Evolutionary conservation across 2,329 filamentous ascomycete genomes (phyloP), one percentile per base, ranked within the genome.

Genomic region (Alternaria metachromatica): DNA sequence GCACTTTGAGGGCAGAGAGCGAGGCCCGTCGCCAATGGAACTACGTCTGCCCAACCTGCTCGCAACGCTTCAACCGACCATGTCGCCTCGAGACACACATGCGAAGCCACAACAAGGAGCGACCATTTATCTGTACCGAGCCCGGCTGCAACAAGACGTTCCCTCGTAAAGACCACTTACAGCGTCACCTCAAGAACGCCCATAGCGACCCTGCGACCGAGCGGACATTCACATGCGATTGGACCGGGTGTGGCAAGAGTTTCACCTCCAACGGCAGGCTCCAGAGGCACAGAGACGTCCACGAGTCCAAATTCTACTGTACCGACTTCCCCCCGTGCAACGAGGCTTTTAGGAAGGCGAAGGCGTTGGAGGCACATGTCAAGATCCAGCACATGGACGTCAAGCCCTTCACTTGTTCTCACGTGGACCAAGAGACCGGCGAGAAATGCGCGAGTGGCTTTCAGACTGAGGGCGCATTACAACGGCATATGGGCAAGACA

Each of bases 61-160:
- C 83, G 62, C 96, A 96, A 81, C 89, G 90, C 7, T 98, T 96
- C 84, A 97, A 97, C 78, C 90, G 95, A 4, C 94, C 93, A 1
- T 91, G 91, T 33, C 89, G 93, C 26, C 85, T 97, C 5, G 86
- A 90, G 63, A 89, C 69, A 15, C 95, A 98, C 75, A 82, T 95
- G 23, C 87, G 93, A 67, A 94, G 92, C 1, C 95, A 98, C 79
- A 95, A 89, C 57, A 93, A 95, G 70, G 92, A 95, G 71, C 89
- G 94, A 1, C 89, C 93, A 0, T 96, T 92, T 79, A 84, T 85
- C 43, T 98, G 95, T 75, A 83, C 85, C 3, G 86, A 90, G 65
- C 82, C 85, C 6, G 89, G 82, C 45, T 98, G 95, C 76, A 87
- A 88, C 72, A 97, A 97, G 82, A 87, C 90, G 45, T 98, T 97